Evolutionary conservation across 2,329 filamentous ascomycete genomes (phyloP), one percentile per base, ranked within the genome.

Genomic region (Grosmannia penicillata): DNA sequence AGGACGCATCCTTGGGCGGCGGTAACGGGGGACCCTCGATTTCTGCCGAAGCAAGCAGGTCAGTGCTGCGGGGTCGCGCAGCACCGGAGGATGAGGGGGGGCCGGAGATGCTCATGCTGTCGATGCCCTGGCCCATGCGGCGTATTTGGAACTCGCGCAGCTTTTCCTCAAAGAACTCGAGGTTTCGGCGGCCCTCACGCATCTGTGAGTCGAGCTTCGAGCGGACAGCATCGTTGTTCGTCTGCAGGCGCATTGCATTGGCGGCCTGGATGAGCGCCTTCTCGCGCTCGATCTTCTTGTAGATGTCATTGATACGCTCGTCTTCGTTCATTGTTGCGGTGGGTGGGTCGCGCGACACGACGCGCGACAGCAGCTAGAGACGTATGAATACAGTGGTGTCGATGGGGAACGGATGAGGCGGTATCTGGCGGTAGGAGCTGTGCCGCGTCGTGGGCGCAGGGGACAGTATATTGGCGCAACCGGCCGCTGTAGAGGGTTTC

Each of bases 231-330:
- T 87, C 82, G 61, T 98, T 98, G 65, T 85, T 84, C 51, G 89
- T 95, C 59, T 91, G 87, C 62, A 87, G 81, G 62, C 86, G 82
- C 87, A 98, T 94, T 51, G 82, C 76, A 62, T 84, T 91, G 50
- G 89, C 89, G 53, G 85, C 89, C 60, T 82, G 82, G 68, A 98
- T 91, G 55, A 96, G 78, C 53, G 81, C 82, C 70, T 87, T 89
- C 64, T 98, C 91, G 58, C 89, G 79, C 69, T 95, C 85, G 61
- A 98, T 96, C 80, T 98, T 96, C 67, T 79, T 82, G 65, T 82
- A 77, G 64, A 98, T 86, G 60, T 85, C 82, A 62, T 76, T 76
- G 61, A 77, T 68, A 49, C 70, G 66, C 52, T 77, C 70, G 46
- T 77, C 71, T 55, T 77, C 72, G 56, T 69, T 72, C 69, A 77